A percentile compares a stretch with the other conserved stretches of the same genome.
Evolutionary conservation across 2,329 filamentous ascomycete genomes (phyloP).

Genomic region (Whalleya microplaca): DNA sequence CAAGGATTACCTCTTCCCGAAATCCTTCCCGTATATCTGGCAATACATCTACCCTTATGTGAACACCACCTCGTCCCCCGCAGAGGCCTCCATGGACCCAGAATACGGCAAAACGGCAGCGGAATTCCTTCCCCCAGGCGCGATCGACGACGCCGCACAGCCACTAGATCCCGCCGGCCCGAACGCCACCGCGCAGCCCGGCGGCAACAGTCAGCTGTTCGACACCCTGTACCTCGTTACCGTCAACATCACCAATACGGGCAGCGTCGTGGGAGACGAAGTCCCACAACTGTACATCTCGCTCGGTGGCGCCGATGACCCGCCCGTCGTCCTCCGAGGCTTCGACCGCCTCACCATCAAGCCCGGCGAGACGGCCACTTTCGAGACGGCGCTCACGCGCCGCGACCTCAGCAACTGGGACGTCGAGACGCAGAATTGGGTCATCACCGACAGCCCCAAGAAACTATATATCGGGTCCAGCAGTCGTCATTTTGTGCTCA

Average conservation of each 20-base stretch:
- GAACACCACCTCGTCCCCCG: constrained; percentile 61
- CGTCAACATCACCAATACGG: constrained; percentile 73
- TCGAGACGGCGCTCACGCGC: constrained; percentile 71
- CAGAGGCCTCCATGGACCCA: constrained; percentile 59
- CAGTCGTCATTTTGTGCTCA: constrained; percentile 57
- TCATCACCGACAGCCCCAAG: constrained; percentile 57
- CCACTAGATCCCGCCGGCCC: constrained; percentile 51
- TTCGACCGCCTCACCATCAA: constrained; percentile 79
- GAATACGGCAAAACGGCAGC: constrained; percentile 62
- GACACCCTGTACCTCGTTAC: constrained; percentile 71
- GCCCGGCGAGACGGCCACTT: constrained; percentile 68
- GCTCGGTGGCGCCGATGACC: constrained; percentile 78
- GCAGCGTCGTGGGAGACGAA: constrained; percentile 66
- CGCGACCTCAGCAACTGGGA: constrained; percentile 92
- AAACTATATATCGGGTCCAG: constrained; percentile 59
- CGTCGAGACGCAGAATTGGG: constrained; percentile 78
- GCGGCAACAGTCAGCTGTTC: constrained; percentile 68
- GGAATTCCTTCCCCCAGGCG: constrained; percentile 63
- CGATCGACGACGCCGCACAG: constrained; percentile 60
- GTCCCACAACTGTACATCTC: constrained; percentile 79
- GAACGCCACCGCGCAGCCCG: constrained; percentile 52
- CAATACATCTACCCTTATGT: constrained; percentile 74
- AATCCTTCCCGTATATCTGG: constrained; percentile 53
- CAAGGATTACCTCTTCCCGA: constrained; percentile 71
- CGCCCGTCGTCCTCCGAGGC: constrained; percentile 68